Base-by-base conservation (phyloP, 306 rosid species). In the Fragaria iinumae region DNA sequence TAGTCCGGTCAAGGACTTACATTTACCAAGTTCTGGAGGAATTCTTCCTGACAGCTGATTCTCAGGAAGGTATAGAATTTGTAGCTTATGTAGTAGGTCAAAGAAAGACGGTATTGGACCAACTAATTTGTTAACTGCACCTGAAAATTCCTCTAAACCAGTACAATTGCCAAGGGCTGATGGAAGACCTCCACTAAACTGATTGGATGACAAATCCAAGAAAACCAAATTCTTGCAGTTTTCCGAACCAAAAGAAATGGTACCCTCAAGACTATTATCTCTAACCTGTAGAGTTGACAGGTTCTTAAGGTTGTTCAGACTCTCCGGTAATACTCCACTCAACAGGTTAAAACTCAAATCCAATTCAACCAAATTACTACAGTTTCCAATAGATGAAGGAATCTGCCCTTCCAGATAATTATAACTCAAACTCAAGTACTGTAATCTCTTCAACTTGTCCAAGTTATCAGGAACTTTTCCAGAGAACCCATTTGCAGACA, bases 81-180 rank as follows among this genome's bases (percentile, higher is more conserved):
- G 41, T 68, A 94, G 95, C 38, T 77, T 56, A 60, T 11, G 76
- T 3, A 94, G 87, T 16, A 67, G 80, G 41, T 91, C 96, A 1
- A 91, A 74, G 77, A 89, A 87, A 59, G 93, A 71, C 0, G 97
- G 94, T 70, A 94, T 94, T 14, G 38, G 77, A n/a, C 97, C 97
- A 18, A 17, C 72, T 27, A 94, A 80, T 70, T 83, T 84, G 75
- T 87, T 76, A 11, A 25, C 9, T 4, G 78, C 84, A 25, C 86
- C 85, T 32, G 18, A 39, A 71, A 94, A 83, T 44, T 6, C 0
- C 8, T 27, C 39, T 82, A 91, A 81, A 67, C 47, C 32, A 80
- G 79, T 84, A 73, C 96, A 94, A 27, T 90, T 89, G 41, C 94
- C 96, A 74, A 94, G 81, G 57, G 82, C 74, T 6, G 86, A 77